Evolutionary conservation across 225 moss, liverwort and hornwort species (phyloP).

Genomic region (Neckera pumila): DNA sequence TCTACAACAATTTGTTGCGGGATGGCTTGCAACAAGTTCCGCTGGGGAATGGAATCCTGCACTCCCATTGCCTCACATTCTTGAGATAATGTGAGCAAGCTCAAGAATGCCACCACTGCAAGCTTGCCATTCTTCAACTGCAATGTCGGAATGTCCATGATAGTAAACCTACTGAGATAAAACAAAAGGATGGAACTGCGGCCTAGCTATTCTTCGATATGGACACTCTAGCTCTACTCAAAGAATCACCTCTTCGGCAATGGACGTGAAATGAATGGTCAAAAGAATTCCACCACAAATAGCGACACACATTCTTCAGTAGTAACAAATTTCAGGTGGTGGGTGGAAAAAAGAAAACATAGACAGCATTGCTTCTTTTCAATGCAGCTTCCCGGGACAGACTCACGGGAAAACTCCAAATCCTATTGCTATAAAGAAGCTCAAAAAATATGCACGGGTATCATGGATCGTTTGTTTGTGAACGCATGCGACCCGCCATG

Average conservation of each 20-base stretch:
- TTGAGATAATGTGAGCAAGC: background rate
- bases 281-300: background rate
- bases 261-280: background rate
- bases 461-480: background rate
- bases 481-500: background rate
- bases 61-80: background rate
- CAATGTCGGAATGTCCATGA: background rate
- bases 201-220: background rate
- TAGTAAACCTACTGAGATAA: background rate
- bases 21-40: slow-evolving; percentile 18
- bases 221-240: background rate
- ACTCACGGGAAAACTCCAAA: background rate
- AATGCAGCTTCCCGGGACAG: background rate
- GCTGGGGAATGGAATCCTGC: background rate
- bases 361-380: background rate
- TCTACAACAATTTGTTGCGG: slow-evolving; percentile 11
- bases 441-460: background rate
- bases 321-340: background rate
- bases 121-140: background rate
- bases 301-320: background rate
- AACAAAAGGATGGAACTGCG: background rate
- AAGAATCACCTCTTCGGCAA: background rate
- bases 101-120: background rate
- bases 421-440: background rate
- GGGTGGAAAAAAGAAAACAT: background rate